Conservation (phyloP, 2,329 filamentous ascomycete species). For the Penicillium griseofulvum region DNA sequence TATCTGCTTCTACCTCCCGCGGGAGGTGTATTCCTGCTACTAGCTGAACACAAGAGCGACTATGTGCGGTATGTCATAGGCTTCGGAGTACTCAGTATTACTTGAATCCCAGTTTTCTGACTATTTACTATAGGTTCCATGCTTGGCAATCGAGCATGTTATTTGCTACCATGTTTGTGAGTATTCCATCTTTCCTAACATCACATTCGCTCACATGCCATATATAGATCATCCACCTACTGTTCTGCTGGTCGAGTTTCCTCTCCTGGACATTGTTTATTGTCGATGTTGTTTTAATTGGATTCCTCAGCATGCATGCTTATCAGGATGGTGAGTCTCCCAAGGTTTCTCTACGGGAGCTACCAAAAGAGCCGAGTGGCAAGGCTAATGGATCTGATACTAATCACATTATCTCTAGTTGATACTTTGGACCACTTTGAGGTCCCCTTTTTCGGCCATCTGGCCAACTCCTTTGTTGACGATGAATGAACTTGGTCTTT, state of each 20-base stretch:
- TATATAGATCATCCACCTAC: constrained; percentile 72
- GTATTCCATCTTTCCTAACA: constrained; percentile 19
- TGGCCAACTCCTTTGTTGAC: constrained; percentile 87
- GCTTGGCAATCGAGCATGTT: constrained; percentile 90
- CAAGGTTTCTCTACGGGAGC: not conserved
- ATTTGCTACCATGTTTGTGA: constrained; percentile 66
- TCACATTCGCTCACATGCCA: constrained; percentile 7
- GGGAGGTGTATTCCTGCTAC: constrained; percentile 77
- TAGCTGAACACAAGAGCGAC: constrained; percentile 91
- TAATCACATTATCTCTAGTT: constrained; percentile 40
- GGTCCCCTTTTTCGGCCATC: constrained; percentile 77
- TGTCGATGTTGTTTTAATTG: constrained; percentile 72
- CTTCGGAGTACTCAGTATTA: not conserved
- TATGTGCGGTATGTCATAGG: constrained; percentile 71
- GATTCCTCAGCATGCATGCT: constrained; percentile 71
- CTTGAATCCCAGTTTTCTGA: not conserved
- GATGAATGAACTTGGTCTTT: constrained; percentile 60
- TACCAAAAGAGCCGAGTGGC: not conserved
- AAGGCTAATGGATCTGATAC: not conserved
- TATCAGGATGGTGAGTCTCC: constrained; percentile 71
- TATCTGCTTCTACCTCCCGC: constrained; percentile 83
- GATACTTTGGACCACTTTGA: constrained; percentile 70
- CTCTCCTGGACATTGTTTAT: constrained; percentile 81
- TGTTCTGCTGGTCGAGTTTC: constrained; percentile 81
- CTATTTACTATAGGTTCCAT: constrained; percentile 66